A percentile compares a stretch with the other conserved stretches of the same genome.
Conservation (phyloP, 106 monocot genomes). For the Platanthera zijinensis region DNA sequence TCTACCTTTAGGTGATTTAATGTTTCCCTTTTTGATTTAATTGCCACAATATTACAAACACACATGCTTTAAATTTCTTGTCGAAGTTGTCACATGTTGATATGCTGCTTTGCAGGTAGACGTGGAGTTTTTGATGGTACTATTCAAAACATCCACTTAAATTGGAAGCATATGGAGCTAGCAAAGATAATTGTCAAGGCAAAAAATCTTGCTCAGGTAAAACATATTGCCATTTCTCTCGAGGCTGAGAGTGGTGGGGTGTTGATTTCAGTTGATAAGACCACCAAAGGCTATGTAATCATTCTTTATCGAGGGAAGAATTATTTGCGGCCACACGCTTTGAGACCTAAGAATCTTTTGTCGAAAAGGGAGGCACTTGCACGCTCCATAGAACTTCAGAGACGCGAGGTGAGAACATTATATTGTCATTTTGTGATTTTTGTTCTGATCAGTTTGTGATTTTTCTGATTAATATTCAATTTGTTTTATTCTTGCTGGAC, state of each 20-base stretch:
- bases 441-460: not conserved
- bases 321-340: conserved; percentile 45
- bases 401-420: conserved; percentile 64
- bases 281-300: conserved; percentile 84
- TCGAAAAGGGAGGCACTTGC: conserved; percentile 72
- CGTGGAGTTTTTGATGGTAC: conserved; percentile 90
- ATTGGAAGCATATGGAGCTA: conserved; percentile 82
- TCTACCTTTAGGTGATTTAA: conserved; percentile 47
- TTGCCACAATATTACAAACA: not conserved
- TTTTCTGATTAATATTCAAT: not conserved
- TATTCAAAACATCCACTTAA: conserved; percentile 79
- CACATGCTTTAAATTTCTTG: not conserved
- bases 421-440: not conserved
- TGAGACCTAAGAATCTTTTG: conserved; percentile 76
- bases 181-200: conserved; percentile 82
- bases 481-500: not conserved
- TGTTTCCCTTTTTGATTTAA: not conserved
- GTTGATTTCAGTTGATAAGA: conserved; percentile 88
- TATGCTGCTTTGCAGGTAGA: conserved; percentile 35
- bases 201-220: conserved; percentile 79
- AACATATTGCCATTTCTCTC: conserved; percentile 81
- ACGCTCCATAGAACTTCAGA: conserved; percentile 93
- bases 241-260: conserved; percentile 97
- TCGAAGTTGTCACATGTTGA: not conserved
- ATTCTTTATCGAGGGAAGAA: conserved; percentile 91